Conservation (phyloP, 2,329 filamentous ascomycete species). For the Pezicula radicicola region DNA sequence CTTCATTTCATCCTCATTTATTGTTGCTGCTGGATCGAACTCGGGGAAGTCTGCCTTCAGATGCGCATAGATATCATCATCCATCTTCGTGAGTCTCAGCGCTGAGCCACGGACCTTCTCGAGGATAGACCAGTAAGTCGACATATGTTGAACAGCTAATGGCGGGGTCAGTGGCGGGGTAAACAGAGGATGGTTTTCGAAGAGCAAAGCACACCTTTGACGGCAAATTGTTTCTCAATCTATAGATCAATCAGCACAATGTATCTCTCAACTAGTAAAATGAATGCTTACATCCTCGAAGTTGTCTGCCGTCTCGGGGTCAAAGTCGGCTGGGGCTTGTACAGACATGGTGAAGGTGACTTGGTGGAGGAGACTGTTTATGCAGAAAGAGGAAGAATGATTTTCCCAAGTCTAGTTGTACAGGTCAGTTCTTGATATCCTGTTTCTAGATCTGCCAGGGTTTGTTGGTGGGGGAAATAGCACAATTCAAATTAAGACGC, state of each 20-base stretch:
- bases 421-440: not conserved
- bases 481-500: too few relatives aligned
- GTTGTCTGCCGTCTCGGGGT: slow-evolving; percentile 65
- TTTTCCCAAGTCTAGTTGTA: not conserved
- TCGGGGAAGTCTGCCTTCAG: slow-evolving; percentile 88
- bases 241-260: slow-evolving; percentile 34
- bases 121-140: slow-evolving; percentile 95
- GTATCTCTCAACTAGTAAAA: slow-evolving; percentile 1
- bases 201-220: slow-evolving; percentile 64
- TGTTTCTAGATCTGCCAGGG: too few relatives aligned
- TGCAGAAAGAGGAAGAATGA: not conserved
- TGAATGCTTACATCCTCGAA: slow-evolving; percentile 58
- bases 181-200: slow-evolving; percentile 3
- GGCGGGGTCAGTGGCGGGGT: slow-evolving; percentile 20
- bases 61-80: slow-evolving; percentile 92
- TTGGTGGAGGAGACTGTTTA: not conserved
- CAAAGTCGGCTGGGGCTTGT: slow-evolving; percentile 35
- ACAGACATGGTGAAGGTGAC: not conserved
- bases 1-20: slow-evolving; percentile 96
- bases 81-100: slow-evolving; percentile 86
- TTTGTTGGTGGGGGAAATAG: too few relatives aligned
- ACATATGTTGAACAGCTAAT: slow-evolving; percentile 84
- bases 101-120: slow-evolving; percentile 86
- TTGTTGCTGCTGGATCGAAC: slow-evolving; percentile 75
- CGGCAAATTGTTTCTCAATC: slow-evolving; percentile 99